Evolutionary conservation across 2,329 filamentous ascomycete genomes (phyloP).

Genomic region (Calonectria hongkongensis): DNA sequence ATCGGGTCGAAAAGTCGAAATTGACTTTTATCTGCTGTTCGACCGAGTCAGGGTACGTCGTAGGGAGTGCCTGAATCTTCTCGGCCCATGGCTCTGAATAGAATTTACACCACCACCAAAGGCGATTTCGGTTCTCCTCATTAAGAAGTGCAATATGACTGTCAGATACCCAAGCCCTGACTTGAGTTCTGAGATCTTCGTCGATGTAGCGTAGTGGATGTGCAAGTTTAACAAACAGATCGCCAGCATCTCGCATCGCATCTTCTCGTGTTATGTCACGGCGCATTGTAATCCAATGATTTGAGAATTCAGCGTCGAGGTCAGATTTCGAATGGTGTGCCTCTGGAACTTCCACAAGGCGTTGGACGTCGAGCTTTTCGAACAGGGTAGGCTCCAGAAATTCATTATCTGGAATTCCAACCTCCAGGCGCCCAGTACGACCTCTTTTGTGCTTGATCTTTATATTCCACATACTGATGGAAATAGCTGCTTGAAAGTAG

Average conservation of each 20-base stretch:
- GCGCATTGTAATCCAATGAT: fast-evolving
- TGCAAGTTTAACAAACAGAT: background rate
- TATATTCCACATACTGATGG: background rate
- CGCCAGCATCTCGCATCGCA: background rate
- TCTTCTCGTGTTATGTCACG: background rate
- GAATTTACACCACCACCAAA: background rate
- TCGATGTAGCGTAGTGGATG: background rate
- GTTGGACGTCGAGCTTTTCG: background rate
- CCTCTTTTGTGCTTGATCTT: background rate
- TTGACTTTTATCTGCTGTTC: background rate
- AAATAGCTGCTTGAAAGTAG: too few species aligned
- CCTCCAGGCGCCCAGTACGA: background rate
- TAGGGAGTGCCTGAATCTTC: background rate
- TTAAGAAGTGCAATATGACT: background rate
- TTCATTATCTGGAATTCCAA: background rate
- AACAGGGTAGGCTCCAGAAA: background rate
- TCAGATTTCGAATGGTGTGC: background rate
- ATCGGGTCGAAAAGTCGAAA: background rate
- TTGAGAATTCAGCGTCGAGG: background rate
- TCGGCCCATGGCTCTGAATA: background rate
- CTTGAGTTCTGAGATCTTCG: background rate
- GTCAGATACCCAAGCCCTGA: background rate
- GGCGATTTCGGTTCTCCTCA: background rate
- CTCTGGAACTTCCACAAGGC: background rate
- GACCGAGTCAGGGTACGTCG: background rate